Base-by-base conservation (phyloP, 1,284 basidiomycete species). In the Blastosporella zonata region DNA sequence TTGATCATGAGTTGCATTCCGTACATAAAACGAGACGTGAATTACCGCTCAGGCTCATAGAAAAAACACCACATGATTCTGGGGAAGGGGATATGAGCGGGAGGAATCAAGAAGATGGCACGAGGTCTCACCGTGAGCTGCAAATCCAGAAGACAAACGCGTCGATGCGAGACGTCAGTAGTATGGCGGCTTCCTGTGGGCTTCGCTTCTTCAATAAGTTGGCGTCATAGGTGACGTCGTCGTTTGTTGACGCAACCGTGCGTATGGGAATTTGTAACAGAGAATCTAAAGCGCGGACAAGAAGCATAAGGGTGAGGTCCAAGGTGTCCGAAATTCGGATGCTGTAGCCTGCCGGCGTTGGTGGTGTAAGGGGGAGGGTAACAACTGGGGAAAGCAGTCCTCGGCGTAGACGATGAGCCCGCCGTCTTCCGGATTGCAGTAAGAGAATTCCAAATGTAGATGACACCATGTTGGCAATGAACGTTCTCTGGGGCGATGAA, bases 21-120 rank as follows among this genome's bases (percentile, higher is more conserved):
- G 2, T 15, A 29, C 7, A 2, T 22, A 5, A 17, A 45, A 31
- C 6, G 42, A 22, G 5, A 36, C n/a, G n/a, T n/a, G 18, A 55
- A 55, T 38, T 60, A 87, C 85, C 82, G 79, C 55, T 79, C 69
- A 4, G 86, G 84, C 57, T 81, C 70, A 58, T 90, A 90, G 62
- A 87, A 83, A 64, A 85, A 90, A 59, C 86, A 89, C 87, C 86
- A 90, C 86, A 90, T 89, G 45, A 90, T 88, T 59, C 87, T 88
- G 55, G 13, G 28, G 23, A 13, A 43, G 29, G 5, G 33, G 15
- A 34, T 15, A 51, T 48, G 15, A 39, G 47, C 22, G 40, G 37
- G 36, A 40, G 23, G 27, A 43, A 20, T n/a, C 41, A 29, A 22
- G 38, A 12, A 53, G 27, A 33, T n/a, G 20, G 65, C 73, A 18